phyloP scores from a whole-genome alignment of 306 rosid species.

The Medicago lupulina region DNA sequence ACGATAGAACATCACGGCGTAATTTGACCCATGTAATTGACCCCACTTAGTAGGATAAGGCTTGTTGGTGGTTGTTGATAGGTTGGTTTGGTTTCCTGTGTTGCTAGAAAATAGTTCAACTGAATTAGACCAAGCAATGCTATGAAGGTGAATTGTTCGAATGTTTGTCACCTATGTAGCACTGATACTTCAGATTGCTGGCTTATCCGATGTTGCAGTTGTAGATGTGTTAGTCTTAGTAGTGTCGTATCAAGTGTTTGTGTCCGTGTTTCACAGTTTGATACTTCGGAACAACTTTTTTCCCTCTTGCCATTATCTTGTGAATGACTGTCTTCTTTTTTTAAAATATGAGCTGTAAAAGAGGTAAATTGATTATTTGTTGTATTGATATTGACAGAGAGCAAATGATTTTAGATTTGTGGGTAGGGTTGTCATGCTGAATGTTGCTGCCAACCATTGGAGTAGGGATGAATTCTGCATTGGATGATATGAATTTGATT shows the following conservation, averaged over 20 bases:
- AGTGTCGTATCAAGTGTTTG: not conserved
- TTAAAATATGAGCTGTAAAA: not conserved
- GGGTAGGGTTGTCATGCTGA: slow-evolving; percentile 78
- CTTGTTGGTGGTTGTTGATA: not conserved
- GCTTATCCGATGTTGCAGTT: not conserved
- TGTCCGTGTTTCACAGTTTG: not conserved
- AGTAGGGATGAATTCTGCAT: slow-evolving; percentile 83
- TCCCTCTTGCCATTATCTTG: not conserved
- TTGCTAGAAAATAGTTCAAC: slow-evolving; percentile 18
- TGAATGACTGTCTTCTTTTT: not conserved
- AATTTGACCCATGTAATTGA: no score
- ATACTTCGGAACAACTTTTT: not conserved
- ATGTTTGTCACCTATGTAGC: not conserved
- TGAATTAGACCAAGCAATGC: slow-evolving; percentile 36
- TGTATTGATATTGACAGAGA: slow-evolving; percentile 36
- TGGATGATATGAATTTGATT: slow-evolving; percentile 95
- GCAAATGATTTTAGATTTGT: slow-evolving; percentile 40
- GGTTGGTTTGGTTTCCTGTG: slow-evolving; percentile 23
- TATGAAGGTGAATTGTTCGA: slow-evolving; percentile 30
- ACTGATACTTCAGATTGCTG: not conserved
- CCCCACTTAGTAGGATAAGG: no score
- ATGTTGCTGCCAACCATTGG: slow-evolving; percentile 76
- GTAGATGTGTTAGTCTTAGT: not conserved
- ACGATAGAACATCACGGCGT: no score
- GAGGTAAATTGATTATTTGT: slow-evolving; percentile 15